Base-by-base conservation (phyloP, 169 alveolate genomes). In the Eimeria falciformis region DNA sequence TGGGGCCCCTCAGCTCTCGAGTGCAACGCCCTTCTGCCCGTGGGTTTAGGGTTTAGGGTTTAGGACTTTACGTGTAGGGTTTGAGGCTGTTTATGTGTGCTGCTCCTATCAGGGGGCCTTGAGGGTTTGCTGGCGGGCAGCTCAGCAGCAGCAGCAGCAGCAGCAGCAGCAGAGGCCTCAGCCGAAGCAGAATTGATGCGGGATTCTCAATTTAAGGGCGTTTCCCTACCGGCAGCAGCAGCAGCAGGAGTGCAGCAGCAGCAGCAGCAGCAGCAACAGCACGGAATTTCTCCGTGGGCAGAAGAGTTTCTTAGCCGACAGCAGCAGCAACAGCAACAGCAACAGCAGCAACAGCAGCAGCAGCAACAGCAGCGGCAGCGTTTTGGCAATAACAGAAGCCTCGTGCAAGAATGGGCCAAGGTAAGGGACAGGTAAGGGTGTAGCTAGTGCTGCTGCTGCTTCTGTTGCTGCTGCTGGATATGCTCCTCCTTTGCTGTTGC, bases 121-220 rank as follows among this genome's bases (percentile, higher is more conserved):
- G 71, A 58, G 18, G 71, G 71, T 14, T 27, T 58, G 11, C 21
- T 58, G 71, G 11, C 71, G 9, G 25, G 71, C 18, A n/a, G 71
- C 18, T 5, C 33, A 11, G 71, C 71, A 58, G 71, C 71, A 58
- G 71, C 71, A 58, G 71, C 18, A 58, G 71, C 71, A 58, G 71
- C 71, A 58, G 71, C 71, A 58, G 71, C 71, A 58, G 71, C 71
- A 58, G 71, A 58, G 25, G 71, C 71, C 11, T 7, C 71, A 58
- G 71, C 71, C 9, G 71, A 58, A n/a, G 71, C 71, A 14, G 71
- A 58, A 27, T 21, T 58, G 71, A 5, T 58, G 71, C 71, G 71
- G 9, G 11, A 5, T 9, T 58, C 71, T 9, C 71, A 58, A 5
- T 58, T 14, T 27, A 58, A 21, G 25, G 33, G 25, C 29, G 33